phyloP scores from a whole-genome alignment of 352 stramenopile species.

The Pythium pyrilobum region DNA sequence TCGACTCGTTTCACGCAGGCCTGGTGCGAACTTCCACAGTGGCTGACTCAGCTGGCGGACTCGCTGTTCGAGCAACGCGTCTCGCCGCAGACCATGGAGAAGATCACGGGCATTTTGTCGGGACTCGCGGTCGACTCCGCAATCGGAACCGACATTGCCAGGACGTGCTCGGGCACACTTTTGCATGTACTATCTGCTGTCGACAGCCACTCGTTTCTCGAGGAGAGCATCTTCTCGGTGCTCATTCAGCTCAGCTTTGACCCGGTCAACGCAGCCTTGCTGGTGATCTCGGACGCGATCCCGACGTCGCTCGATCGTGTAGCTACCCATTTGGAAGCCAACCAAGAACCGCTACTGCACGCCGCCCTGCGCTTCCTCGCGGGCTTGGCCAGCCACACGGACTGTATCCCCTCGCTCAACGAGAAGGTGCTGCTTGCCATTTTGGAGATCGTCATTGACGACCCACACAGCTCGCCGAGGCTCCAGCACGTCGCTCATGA shows the following conservation, averaged over 20 bases:
- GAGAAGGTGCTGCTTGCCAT: constrained; percentile 4
- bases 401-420: constrained; percentile 3
- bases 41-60: constrained; percentile 26
- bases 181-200: constrained; percentile 24
- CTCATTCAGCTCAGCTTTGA: constrained; percentile 33
- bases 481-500: constrained; percentile 8
- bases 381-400: constrained; percentile 10
- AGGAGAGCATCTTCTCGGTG: constrained; percentile 26
- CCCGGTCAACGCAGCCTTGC: constrained; percentile 17
- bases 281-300: constrained; percentile 38
- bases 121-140: constrained; percentile 24
- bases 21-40: constrained; percentile 29
- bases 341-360: constrained; percentile 27
- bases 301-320: constrained; percentile 28
- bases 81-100: constrained; percentile 26
- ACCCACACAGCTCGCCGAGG: constrained; percentile 1
- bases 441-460: neutral
- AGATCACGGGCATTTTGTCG: constrained; percentile 37
- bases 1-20: constrained; percentile 20
- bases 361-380: constrained; percentile 27
- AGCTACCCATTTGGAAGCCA: constrained; percentile 11
- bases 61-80: constrained; percentile 21
- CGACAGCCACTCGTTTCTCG: constrained; percentile 18
- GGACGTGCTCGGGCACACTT: constrained; percentile 22
- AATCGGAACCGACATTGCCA: constrained; percentile 19